Percentiles rank a stretch among this genome's conserved stretches.
These are phyloP conservation scores for Clavulina sp. DNA, from an alignment of 768 basidiomycete species.

Conservation along the genomic window DNA sequence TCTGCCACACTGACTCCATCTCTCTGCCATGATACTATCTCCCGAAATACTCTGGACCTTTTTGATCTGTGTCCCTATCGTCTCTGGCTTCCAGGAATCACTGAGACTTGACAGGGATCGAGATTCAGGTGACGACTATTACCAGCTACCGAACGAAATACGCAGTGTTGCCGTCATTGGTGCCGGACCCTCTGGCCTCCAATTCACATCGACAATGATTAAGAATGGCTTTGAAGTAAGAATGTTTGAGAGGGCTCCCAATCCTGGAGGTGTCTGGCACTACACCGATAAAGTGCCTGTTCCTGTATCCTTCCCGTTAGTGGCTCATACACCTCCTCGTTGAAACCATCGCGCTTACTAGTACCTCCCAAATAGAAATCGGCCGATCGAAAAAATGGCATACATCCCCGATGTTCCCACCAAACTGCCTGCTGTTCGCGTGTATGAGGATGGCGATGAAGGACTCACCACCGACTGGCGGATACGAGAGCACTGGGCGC, in stretches of 20 bases:
- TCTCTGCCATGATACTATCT: no score
- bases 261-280: background rate
- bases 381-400: background rate
- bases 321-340: background rate
- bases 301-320: background rate
- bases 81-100: no score
- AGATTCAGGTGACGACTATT: no score
- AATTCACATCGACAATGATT: background rate
- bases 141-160: no score
- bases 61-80: no score
- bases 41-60: no score
- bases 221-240: background rate
- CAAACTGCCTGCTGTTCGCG: background rate
- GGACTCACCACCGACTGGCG: background rate
- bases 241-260: background rate
- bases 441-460: background rate
- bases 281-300: background rate
- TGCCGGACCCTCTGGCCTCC: background rate
- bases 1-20: no score
- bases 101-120: no score
- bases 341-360: background rate
- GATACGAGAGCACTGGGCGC: background rate
- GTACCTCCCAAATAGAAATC: background rate
- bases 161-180: background rate
- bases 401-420: background rate